Percentiles rank a stretch among this genome's conserved stretches.
Conservation (phyloP, 495 filamentous ascomycete genomes). For the Trichoderma erinaceum region DNA sequence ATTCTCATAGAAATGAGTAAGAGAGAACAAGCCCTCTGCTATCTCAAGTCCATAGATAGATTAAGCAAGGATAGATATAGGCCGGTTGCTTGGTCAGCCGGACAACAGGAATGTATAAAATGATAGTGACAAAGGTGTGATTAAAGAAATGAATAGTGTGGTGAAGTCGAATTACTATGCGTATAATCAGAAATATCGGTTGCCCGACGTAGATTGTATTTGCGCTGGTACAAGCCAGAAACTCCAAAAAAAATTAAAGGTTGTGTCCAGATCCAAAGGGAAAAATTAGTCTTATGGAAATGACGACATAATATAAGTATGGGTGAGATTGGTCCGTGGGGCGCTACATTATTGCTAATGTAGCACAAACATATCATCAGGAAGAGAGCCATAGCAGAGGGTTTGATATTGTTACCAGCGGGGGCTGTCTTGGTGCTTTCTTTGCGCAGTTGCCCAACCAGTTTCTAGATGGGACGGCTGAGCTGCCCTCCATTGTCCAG, state of each 20-base stretch:
- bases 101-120: slow-evolving; percentile 5
- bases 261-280: slow-evolving; percentile 14
- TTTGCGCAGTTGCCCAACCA: slow-evolving; percentile 39
- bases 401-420: slow-evolving; percentile 4
- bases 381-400: neutral
- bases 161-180: slow-evolving; percentile 17
- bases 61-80: neutral
- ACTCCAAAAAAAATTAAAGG: slow-evolving; percentile 18
- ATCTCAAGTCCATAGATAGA: neutral
- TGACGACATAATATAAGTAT: slow-evolving; percentile 19
- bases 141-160: slow-evolving; percentile 15
- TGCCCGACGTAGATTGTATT: slow-evolving; percentile 32
- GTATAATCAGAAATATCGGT: slow-evolving; percentile 26
- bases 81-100: neutral
- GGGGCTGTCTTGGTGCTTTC: slow-evolving; percentile 25
- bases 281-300: slow-evolving; percentile 23
- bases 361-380: neutral
- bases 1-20: neutral
- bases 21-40: neutral
- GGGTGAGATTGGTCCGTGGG: neutral
- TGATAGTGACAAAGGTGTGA: slow-evolving; percentile 17
- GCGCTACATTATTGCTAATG: neutral
- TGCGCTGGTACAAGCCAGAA: slow-evolving; percentile 16
- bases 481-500: slow-evolving; percentile 23
- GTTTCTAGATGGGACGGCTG: slow-evolving; percentile 33